Conservation (phyloP, 768 basidiomycete genomes). For the Kwoniella mangroviensis region DNA sequence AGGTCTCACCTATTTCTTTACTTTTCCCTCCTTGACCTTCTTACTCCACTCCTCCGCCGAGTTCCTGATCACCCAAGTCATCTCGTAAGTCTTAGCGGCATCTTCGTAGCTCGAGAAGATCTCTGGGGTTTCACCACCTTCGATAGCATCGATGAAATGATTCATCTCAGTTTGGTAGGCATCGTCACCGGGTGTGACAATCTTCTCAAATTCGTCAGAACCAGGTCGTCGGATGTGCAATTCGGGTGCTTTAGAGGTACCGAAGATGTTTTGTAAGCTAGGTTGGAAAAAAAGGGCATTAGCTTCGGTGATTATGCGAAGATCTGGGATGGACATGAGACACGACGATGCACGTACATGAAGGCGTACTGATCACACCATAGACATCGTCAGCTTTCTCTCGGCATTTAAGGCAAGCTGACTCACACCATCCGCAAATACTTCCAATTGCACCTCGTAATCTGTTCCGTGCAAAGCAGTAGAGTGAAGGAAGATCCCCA, state of each 20-base stretch:
- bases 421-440: conserved; percentile 79
- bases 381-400: not conserved
- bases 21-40: not conserved
- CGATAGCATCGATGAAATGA: conserved; percentile 72
- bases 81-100: conserved; percentile 79
- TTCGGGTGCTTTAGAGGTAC: conserved; percentile 66
- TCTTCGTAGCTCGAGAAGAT: conserved; percentile 86
- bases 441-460: conserved; percentile 91
- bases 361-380: conserved; percentile 62
- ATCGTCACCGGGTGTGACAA: conserved; percentile 48
- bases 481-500: conserved; percentile 85
- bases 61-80: conserved; percentile 88
- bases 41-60: conserved; percentile 36
- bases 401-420: not conserved
- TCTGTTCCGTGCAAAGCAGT: conserved; percentile 85
- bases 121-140: conserved; percentile 71
- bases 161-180: conserved; percentile 79
- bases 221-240: conserved; percentile 71
- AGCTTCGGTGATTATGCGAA: no score
- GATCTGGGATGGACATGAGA: not conserved
- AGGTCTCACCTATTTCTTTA: not conserved
- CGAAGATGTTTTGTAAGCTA: conserved; percentile 75
- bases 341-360: conserved; percentile 26
- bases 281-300: no score
- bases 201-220: conserved; percentile 51